Base-by-base conservation (phyloP, 148 eudicot species). In the Chenopodium berlandieri region DNA sequence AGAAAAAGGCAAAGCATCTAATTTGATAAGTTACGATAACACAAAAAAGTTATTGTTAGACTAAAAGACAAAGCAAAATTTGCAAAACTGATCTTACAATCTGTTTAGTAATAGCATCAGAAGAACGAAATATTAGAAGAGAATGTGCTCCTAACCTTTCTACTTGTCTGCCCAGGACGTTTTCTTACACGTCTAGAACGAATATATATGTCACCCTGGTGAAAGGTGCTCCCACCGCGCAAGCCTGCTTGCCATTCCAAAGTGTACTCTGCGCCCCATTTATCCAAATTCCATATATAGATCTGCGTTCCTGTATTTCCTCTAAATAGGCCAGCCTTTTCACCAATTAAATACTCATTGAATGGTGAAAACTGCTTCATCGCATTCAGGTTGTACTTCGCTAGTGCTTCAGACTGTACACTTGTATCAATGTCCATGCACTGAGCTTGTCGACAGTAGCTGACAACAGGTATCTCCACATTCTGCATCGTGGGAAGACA, bases 361-460 rank as follows among this genome's bases (percentile, higher is more conserved):
- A 93, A 93, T 20, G 94, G 94, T 27, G 97, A 93, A 86, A 86
- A 91, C 44, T 90, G 85, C 89, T 91, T 88, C 44, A 93, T 93
- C 31, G 86, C 85, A 74, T 83, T 85, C 83, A 93, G 84, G 69
- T 91, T 90, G 83, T 78, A 44, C 79, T 88, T 85, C 12, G 93
- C 91, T 65, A 83, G 80, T 79, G 81, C 89, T 74, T 86, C 85
- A 72, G 89, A 80, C 76, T 89, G 94, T 60, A 88, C 84, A 74
- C 65, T 73, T 62, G 84, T 83, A 84, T 93, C 94, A 84, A 93
- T 70, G 71, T 90, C 91, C 94, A 91, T 91, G 76, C 71, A 82
- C 69, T 89, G 88, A 70, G 87, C 90, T 78, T 69, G 78, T 54
- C 91, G 86, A 73, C 80, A 60, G 75, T 93, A 91, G 88, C 91